Evolutionary conservation across 2,329 filamentous ascomycete genomes (phyloP), one percentile per base, ranked within the genome.

Genomic region (Colletotrichum graminicola): DNA sequence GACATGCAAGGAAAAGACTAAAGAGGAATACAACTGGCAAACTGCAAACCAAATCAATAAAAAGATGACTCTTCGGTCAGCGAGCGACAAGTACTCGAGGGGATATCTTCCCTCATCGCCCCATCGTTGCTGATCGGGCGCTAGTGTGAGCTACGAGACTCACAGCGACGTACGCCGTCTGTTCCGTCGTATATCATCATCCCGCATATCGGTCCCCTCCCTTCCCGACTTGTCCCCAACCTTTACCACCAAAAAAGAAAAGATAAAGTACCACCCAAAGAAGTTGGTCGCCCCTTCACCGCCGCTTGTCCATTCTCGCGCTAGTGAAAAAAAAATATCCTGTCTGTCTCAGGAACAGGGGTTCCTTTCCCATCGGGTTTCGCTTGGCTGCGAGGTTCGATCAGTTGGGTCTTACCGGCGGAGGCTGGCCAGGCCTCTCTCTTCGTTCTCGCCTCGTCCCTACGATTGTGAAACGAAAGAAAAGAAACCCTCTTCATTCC

Each of bases 181-280:
- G 65, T 72, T 34, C 69, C 60, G 59, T 51, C 47, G 32, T 29
- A 54, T 63, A 63, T 68, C 71, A 72, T 72, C 71, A 73, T 72
- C 54, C 61, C 60, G 63, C 67, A 68, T 67, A 51, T 61, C 21
- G 18, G 54, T 29, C 43, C 59, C 52, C n/a, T 57, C 26, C 41
- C 26, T 64, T 34, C 47, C 54, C 32, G 32, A 47, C 56, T 57
- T 29, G 39, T 43, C 59, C 62, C 67, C 51, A 57, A 49, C 45
- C 56, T 39, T 61, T 57, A 6, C 29, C 3, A 34, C 21, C 7
- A 45, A 45, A 32, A 32, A 11, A 16, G 29, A 54, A 34, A 54
- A 10, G 11, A 45, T 4, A 45, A 5, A 10, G 8, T 11, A 10
- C 21, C 8, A 14, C 43, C n/a, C 26, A 21, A 11, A 34, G 34